Conservation (phyloP, 305 asterid genomes). For the Fraxinus paxiana region DNA sequence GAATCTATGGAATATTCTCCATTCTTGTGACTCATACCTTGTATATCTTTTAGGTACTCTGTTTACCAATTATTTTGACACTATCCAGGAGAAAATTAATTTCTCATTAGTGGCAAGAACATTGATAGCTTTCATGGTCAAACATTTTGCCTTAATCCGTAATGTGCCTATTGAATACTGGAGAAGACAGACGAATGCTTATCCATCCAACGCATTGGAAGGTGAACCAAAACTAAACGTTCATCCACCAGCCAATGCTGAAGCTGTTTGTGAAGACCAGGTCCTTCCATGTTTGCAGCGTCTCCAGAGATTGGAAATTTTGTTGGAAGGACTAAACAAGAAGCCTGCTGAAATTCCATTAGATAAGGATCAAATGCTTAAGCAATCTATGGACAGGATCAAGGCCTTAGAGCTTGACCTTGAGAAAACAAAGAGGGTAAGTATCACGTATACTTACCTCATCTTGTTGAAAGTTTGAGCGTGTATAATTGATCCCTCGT, state of each 20-base stretch:
- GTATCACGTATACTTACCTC: background rate
- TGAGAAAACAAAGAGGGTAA: conserved; percentile 87
- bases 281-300: conserved; percentile 65
- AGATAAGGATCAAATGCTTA: conserved; percentile 80
- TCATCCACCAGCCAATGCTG: conserved; percentile 25
- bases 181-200: conserved; percentile 45
- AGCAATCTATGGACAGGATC: conserved; percentile 79
- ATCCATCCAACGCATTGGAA: conserved; percentile 35
- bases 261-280: conserved; percentile 34
- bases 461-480: conserved; percentile 1
- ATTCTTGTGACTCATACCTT: conserved; percentile 17
- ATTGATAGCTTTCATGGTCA: conserved; percentile 37
- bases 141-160: conserved; percentile 31
- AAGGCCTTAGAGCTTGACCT: conserved; percentile 78
- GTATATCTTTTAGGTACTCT: conserved; percentile 42
- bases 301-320: conserved; percentile 65
- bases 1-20: background rate
- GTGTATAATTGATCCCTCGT: conserved; percentile 2
- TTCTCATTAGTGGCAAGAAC: conserved; percentile 46
- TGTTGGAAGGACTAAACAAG: conserved; percentile 66
- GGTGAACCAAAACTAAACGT: conserved; percentile 30
- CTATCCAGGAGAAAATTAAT: conserved; percentile 49
- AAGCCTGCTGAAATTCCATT: conserved; percentile 77
- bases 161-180: conserved; percentile 42
- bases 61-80: conserved; percentile 38